Base-by-base conservation (phyloP, 192 early-diverging fungal genomes). In the Pecoramyces ruminantium region DNA sequence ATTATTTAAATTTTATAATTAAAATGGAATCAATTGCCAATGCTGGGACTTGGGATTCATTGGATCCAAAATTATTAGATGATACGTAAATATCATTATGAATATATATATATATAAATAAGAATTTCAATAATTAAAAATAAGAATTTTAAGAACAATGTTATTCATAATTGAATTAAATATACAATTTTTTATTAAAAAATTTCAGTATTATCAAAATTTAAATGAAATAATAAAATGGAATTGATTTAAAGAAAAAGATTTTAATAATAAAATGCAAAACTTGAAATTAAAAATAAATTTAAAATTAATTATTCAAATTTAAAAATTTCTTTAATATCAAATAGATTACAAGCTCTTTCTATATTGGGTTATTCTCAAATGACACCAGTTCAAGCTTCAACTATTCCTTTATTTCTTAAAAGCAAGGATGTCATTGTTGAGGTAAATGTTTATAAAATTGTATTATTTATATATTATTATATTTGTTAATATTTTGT, bases 381-480 rank as follows among this genome's bases (percentile, higher is more conserved):
- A 58, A 97, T 96, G 95, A 99, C 96, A 4, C 96, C 96, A 6
- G 96, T 97, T 27, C 97, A 99, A 86, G 90, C 94, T 0, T 87
- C 92, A 6, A 92, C 95, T 0, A 97, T 98, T 51, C 97, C 97
- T 13, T 89, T 95, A 28, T 96, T 98, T 82, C 86, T 96, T 85
- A 90, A 93, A 82, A 91, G 94, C 84, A 95, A 96, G 85, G 97
- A 99, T 86, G 96, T 99, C 0, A 93, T 99, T 9, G 96, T 97
- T 18, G 95, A 97, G 83, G 91, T 90, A 85, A 29, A 29, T 2
- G 29, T 28, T 28, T 28, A 28, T 67, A 67, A 16, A n/a, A 6
- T 1, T 16, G 17, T 29, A 13, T 21, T 13, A 77, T 86, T 80
- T 78, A 17, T 77, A 67, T 27, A 17, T 25, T 4, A 4, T 38